Evolutionary conservation across 1,284 basidiomycete species (phyloP).

Genomic region (Anthracocystis setariae): DNA sequence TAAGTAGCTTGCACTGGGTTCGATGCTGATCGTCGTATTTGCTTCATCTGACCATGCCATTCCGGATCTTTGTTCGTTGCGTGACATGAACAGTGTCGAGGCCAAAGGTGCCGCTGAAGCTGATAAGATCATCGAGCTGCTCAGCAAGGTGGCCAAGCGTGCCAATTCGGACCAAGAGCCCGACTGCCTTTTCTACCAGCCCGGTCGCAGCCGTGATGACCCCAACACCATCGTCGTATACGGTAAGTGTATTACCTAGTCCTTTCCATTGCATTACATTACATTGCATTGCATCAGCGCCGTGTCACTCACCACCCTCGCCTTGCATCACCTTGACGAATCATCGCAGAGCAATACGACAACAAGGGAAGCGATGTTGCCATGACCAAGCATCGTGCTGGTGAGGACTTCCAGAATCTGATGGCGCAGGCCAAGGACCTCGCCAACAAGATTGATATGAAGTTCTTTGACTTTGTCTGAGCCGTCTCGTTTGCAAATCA

Average conservation of each 20-base stretch:
- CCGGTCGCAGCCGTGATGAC: conserved; percentile 40
- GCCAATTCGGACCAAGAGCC: conserved; percentile 50
- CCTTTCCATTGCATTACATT: not conserved
- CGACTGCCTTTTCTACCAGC: conserved; percentile 37
- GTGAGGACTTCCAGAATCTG: conserved; percentile 41
- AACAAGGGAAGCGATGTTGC: conserved; percentile 47
- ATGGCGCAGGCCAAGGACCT: conserved; percentile 40
- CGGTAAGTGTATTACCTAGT: conserved; percentile 18
- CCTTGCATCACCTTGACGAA: not conserved
- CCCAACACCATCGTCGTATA: conserved; percentile 46
- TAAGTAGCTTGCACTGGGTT: conserved; percentile 10
- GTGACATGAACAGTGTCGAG: conserved; percentile 20
- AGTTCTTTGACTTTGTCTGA: conserved; percentile 42
- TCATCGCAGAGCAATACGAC: conserved; percentile 42
- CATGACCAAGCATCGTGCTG: conserved; percentile 22
- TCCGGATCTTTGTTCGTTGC: not conserved
- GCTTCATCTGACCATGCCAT: not conserved
- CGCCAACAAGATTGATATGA: conserved; percentile 40
- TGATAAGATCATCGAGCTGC: conserved; percentile 37
- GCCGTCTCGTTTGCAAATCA: not conserved
- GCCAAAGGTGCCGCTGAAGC: conserved; percentile 44
- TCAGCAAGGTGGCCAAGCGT: conserved; percentile 36
- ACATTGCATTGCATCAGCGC: not conserved
- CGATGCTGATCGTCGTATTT: not conserved
- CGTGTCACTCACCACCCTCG: not conserved